Evolutionary conservation across 495 filamentous ascomycete species (phyloP).

Genomic region (Penicillium paradoxum): DNA sequence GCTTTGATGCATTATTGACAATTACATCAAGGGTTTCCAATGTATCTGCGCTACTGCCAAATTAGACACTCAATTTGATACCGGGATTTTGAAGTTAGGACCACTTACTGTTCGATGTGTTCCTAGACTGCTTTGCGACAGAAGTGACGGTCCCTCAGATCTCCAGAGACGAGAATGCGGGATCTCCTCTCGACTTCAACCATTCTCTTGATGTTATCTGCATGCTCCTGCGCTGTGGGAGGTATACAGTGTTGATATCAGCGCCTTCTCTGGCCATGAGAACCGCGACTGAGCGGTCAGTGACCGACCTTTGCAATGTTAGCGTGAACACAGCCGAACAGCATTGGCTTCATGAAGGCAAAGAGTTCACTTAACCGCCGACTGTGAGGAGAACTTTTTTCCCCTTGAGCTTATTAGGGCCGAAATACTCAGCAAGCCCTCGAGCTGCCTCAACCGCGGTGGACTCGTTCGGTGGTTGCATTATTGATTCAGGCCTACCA

Average conservation of each 20-base stretch:
- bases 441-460: conserved; percentile 29
- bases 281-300: conserved; percentile 50
- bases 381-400: conserved; percentile 53
- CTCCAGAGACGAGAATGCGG: conserved; percentile 44
- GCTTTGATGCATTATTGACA: conserved; percentile 58
- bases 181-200: conserved; percentile 15
- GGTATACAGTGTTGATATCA: conserved; percentile 51
- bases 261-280: conserved; percentile 54
- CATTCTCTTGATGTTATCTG: conserved; percentile 48
- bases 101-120: conserved; percentile 41
- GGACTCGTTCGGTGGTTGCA: conserved; percentile 9
- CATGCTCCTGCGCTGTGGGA: conserved; percentile 50
- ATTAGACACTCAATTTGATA: neutral
- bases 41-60: conserved; percentile 22
- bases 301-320: conserved; percentile 38
- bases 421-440: conserved; percentile 41
- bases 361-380: conserved; percentile 40
- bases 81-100: neutral
- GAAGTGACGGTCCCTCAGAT: conserved; percentile 43
- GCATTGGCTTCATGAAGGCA: neutral
- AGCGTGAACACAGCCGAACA: neutral
- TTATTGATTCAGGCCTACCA: neutral
- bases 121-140: conserved; percentile 46
- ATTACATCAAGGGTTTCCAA: conserved; percentile 50
- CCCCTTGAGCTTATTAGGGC: conserved; percentile 45